A percentile compares a stretch with the other conserved stretches of the same genome.
These are phyloP conservation scores for Xylaria sp. DNA, from an alignment of 2,329 filamentous ascomycete species.

Conservation along the genomic window DNA sequence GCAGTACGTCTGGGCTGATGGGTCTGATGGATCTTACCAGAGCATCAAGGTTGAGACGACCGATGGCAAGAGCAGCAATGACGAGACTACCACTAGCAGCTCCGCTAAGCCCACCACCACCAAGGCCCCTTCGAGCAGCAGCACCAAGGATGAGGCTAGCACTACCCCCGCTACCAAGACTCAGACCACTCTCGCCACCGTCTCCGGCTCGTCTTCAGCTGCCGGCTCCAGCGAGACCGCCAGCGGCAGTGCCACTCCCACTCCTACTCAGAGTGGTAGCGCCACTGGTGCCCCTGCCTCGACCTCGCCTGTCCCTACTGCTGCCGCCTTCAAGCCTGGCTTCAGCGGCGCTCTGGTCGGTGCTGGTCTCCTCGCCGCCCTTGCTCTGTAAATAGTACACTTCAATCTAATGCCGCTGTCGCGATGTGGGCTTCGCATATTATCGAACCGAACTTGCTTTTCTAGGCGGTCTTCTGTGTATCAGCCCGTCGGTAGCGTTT, in stretches of 20 bases:
- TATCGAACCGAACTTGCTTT: conserved; percentile 33
- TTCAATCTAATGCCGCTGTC: conserved; percentile 7
- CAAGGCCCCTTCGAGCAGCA: conserved; percentile 29
- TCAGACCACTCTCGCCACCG: conserved; percentile 34
- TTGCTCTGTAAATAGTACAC: conserved; percentile 35
- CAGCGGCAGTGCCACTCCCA: conserved; percentile 11
- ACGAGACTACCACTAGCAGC: conserved; percentile 26
- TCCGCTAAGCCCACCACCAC: conserved; percentile 26
- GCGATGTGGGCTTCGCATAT: conserved; percentile 8
- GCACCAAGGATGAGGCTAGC: conserved; percentile 9
- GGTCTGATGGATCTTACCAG: conserved; percentile 54
- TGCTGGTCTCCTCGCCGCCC: conserved; percentile 36
- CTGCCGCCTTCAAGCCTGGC: conserved; percentile 34
- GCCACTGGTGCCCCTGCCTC: background rate
- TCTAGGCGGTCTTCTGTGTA: conserved; percentile 34
- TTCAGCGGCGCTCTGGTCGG: conserved; percentile 36
- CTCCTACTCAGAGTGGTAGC: conserved; percentile 15
- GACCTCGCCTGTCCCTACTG: conserved; percentile 22
- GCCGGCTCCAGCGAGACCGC: conserved; percentile 6
- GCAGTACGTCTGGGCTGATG: conserved; percentile 57
- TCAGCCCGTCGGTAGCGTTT: conserved; percentile 27
- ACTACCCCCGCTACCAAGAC: conserved; percentile 11
- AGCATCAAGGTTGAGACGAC: conserved; percentile 58
- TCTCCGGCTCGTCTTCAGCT: conserved; percentile 7
- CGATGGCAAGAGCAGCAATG: conserved; percentile 37